These are phyloP conservation scores for Fagopyrum tataricum DNA, from an alignment of 148 eudicot genomes.

Conservation along the genomic window DNA sequence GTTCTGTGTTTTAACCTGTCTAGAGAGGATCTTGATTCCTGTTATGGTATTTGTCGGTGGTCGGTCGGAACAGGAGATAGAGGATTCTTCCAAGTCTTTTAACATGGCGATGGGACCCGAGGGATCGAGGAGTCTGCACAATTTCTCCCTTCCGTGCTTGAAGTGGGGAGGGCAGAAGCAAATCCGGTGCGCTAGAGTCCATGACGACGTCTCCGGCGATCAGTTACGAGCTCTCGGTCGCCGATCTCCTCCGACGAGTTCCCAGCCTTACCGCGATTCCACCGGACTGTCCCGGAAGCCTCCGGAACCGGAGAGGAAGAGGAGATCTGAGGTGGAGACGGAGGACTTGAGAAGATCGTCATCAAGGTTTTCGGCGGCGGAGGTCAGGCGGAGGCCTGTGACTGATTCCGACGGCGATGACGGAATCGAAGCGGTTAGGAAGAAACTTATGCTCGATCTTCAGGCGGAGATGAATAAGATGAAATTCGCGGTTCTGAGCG, in stretches of 20 bases:
- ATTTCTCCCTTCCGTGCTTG: slow-evolving; percentile 47
- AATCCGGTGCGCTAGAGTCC: slow-evolving; percentile 36
- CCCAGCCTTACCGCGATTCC: slow-evolving; percentile 3
- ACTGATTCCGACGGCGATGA: slow-evolving; percentile 18
- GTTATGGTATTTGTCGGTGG: slow-evolving; percentile 4
- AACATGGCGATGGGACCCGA: slow-evolving; percentile 30
- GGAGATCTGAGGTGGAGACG: slow-evolving; percentile 10
- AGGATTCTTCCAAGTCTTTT: slow-evolving; percentile 3
- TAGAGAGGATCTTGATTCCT: slow-evolving; percentile 1
- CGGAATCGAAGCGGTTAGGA: slow-evolving; percentile 49
- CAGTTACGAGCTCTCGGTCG: not conserved
- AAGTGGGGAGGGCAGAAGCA: slow-evolving; percentile 55
- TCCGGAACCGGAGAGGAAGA: slow-evolving; percentile 11
- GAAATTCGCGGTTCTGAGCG: slow-evolving; percentile 35
- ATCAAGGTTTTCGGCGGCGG: slow-evolving; percentile 2
- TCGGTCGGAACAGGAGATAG: slow-evolving; percentile 1
- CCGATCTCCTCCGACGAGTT: slow-evolving; percentile 15
- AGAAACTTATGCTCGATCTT: slow-evolving; percentile 55
- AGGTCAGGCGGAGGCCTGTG: slow-evolving; percentile 16
- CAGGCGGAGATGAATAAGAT: slow-evolving; percentile 45
- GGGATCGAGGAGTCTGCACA: slow-evolving; percentile 48
- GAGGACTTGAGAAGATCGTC: not conserved
- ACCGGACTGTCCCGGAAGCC: not conserved
- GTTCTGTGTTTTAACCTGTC: not conserved
- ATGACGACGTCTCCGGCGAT: slow-evolving; percentile 13